Conservation (phyloP, 768 basidiomycete genomes). For the Leccinum disarticulatum region DNA sequence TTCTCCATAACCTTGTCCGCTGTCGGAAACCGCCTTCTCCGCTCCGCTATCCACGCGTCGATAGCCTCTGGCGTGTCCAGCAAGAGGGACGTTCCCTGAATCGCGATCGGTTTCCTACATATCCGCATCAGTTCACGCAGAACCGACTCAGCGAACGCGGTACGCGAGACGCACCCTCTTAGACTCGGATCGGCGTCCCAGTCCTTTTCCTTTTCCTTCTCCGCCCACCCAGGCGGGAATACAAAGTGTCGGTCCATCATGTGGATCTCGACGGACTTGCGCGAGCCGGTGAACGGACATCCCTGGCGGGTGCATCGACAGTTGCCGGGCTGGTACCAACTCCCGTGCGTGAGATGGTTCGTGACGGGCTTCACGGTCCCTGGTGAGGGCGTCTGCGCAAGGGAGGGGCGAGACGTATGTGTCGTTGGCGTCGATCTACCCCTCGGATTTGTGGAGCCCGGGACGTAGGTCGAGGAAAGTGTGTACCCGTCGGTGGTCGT, state of each 20-base stretch:
- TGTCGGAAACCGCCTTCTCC: slow-evolving; percentile 85
- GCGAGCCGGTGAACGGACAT: slow-evolving; percentile 71
- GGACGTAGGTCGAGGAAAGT: slow-evolving; percentile 39
- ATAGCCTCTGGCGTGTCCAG: slow-evolving; percentile 83
- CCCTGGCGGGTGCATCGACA: slow-evolving; percentile 56
- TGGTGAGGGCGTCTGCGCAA: slow-evolving; percentile 2
- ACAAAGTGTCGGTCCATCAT: slow-evolving; percentile 92
- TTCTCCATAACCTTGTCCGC: slow-evolving; percentile 71
- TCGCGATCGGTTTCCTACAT: slow-evolving; percentile 64
- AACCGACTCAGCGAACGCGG: background rate
- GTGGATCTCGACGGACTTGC: slow-evolving; percentile 71
- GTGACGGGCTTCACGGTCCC: slow-evolving; percentile 12
- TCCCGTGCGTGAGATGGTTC: slow-evolving; percentile 23
- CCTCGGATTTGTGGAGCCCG: slow-evolving; percentile 11
- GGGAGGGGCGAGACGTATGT: slow-evolving; percentile 1
- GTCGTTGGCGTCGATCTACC: background rate
- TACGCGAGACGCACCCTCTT: slow-evolving; percentile 55
- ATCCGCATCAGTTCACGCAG: slow-evolving; percentile 6
- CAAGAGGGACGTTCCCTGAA: slow-evolving; percentile 75
- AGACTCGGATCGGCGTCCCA: slow-evolving; percentile 86
- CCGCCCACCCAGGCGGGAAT: slow-evolving; percentile 71
- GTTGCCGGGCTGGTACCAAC: slow-evolving; percentile 68
- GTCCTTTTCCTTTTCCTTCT: slow-evolving; percentile 53
- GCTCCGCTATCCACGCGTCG: slow-evolving; percentile 84
- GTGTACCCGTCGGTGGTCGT: slow-evolving; percentile 38